phyloP scores from a whole-genome alignment of 306 rosid genomes.

The Dalbergia oliveri region DNA sequence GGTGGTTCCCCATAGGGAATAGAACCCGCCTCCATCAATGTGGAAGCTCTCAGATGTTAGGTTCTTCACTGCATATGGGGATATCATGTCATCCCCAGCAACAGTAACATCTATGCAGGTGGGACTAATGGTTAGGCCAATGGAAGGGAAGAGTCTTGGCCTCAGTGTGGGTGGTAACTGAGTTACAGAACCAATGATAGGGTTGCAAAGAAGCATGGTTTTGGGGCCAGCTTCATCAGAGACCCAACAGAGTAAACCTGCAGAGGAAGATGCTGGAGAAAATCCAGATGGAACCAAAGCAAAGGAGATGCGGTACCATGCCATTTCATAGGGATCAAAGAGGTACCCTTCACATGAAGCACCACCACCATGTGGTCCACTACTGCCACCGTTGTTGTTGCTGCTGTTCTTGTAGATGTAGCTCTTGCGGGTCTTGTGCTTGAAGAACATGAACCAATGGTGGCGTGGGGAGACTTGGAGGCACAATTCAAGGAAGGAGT shows the following conservation, averaged over 20 bases:
- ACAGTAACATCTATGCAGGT: slow-evolving; percentile 74
- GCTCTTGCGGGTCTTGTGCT: slow-evolving; percentile 61
- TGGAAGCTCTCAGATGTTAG: slow-evolving; percentile 86
- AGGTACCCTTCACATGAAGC: slow-evolving; percentile 65
- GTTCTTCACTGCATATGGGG: slow-evolving; percentile 92
- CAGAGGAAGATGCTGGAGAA: slow-evolving; percentile 80
- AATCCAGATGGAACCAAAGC: slow-evolving; percentile 74
- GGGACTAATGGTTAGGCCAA: slow-evolving; percentile 72
- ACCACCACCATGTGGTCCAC: neutral
- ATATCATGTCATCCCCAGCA: slow-evolving; percentile 94
- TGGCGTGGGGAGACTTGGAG: slow-evolving; percentile 69
- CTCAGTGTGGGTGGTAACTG: slow-evolving; percentile 75
- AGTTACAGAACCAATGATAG: slow-evolving; percentile 76
- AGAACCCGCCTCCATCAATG: slow-evolving; percentile 82
- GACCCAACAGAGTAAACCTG: slow-evolving; percentile 79
- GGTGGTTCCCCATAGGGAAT: slow-evolving; percentile 81
- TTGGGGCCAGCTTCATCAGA: slow-evolving; percentile 89
- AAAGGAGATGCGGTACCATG: slow-evolving; percentile 79
- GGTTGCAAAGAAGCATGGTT: slow-evolving; percentile 76
- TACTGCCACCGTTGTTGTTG: neutral
- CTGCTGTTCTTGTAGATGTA: slow-evolving; percentile 58
- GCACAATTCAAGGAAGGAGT: slow-evolving; percentile 71
- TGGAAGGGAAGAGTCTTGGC: slow-evolving; percentile 89
- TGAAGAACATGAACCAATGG: slow-evolving; percentile 93
- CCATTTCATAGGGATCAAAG: slow-evolving; percentile 76